Evolutionary conservation across 768 basidiomycete species (phyloP).

Genomic region (Auriscalpium microsporum): DNA sequence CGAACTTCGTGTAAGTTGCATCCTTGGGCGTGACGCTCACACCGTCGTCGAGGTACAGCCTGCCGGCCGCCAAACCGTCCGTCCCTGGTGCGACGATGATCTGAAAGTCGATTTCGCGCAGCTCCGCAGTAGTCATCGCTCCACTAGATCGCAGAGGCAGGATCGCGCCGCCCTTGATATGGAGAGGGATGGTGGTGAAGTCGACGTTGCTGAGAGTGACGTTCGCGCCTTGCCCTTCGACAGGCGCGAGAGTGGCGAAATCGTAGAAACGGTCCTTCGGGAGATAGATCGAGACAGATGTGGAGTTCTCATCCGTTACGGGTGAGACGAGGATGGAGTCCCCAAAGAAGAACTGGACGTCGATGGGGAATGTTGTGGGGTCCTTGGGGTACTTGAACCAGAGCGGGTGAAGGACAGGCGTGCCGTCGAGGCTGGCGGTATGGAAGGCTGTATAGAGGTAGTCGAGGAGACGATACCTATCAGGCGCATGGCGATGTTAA

Average conservation of each 20-base stretch:
- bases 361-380: constrained; percentile 46
- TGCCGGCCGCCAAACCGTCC: constrained; percentile 41
- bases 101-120: constrained; percentile 50
- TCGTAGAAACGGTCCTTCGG: constrained; percentile 62
- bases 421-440: constrained; percentile 45
- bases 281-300: constrained; percentile 51
- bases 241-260: constrained; percentile 39
- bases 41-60: constrained; percentile 59
- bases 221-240: constrained; percentile 37
- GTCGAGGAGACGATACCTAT: constrained; percentile 58
- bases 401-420: constrained; percentile 52
- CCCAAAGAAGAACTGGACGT: constrained; percentile 64
- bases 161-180: constrained; percentile 52
- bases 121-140: constrained; percentile 51
- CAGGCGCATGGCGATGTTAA: neutral
- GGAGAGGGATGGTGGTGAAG: constrained; percentile 51
- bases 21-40: constrained; percentile 31
- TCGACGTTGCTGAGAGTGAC: constrained; percentile 39
- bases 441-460: constrained; percentile 70
- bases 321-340: constrained; percentile 61
- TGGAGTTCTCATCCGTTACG: constrained; percentile 52
- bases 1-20: constrained; percentile 24
- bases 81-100: constrained; percentile 50
- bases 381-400: constrained; percentile 66
- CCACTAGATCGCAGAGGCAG: constrained; percentile 46